A percentile compares a stretch with the other conserved stretches of the same genome.
phyloP scores from a whole-genome alignment of 2,329 filamentous ascomycete genomes.

The Pleomassaria siparia region DNA sequence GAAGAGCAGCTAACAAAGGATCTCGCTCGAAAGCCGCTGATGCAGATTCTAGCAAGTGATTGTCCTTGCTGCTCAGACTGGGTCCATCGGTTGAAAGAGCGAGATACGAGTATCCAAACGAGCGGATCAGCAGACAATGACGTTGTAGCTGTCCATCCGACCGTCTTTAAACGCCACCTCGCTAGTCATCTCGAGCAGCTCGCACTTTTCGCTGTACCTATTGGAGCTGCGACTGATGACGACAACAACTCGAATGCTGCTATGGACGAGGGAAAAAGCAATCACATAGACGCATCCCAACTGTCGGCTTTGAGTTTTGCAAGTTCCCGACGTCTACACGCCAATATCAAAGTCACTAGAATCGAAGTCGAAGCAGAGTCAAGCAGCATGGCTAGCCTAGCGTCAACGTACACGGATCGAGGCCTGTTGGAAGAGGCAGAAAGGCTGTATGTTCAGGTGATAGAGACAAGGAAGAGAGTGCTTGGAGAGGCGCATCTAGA shows the following conservation, averaged over 20 bases:
- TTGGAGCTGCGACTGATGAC: conserved; percentile 1
- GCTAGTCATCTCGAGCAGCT: conserved; percentile 20
- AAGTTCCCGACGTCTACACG: not conserved
- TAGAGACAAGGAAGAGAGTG: too few relatives aligned
- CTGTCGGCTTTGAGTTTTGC: conserved; percentile 10
- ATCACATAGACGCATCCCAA: too few relatives aligned
- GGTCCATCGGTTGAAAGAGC: conserved; percentile 6
- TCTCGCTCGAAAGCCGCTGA: conserved; percentile 10
- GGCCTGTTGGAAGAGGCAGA: too few relatives aligned
- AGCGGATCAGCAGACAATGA: not conserved
- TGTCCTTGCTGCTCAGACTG: conserved; percentile 21
- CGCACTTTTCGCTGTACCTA: conserved; percentile 15
- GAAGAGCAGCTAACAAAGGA: conserved; percentile 5
- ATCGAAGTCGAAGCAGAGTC: too few relatives aligned
- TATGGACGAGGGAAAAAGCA: too few relatives aligned
- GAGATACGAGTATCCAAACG: not conserved
- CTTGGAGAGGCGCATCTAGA: too few relatives aligned
- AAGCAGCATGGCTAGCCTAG: too few relatives aligned
- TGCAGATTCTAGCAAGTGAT: conserved; percentile 12
- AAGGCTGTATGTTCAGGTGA: too few relatives aligned
- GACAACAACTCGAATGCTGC: conserved; percentile 12
- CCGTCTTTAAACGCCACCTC: conserved; percentile 19
- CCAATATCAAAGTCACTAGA: too few relatives aligned
- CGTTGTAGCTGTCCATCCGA: conserved; percentile 9
- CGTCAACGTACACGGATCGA: too few relatives aligned